A percentile compares a stretch with the other conserved stretches of the same genome.
Conservation (phyloP, 345 rosid species). For the Gossypioides kirkii region DNA sequence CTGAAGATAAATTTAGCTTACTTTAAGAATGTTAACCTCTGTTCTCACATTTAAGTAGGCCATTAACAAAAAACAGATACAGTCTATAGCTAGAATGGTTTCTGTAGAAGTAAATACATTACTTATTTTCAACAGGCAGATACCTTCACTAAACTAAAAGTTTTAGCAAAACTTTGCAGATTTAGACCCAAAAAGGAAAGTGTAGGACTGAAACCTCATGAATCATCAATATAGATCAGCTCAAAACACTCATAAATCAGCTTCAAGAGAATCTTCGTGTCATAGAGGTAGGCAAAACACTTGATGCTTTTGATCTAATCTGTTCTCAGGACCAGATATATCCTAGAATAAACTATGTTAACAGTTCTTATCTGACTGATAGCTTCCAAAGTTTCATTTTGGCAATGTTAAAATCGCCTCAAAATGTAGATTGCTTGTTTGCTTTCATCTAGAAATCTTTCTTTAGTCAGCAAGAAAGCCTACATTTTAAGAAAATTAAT, state of each 20-base stretch:
- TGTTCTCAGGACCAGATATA: background rate
- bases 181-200: background rate
- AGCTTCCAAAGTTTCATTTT: background rate
- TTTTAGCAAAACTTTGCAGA: background rate
- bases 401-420: background rate
- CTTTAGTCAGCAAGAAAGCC: background rate
- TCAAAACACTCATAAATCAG: background rate
- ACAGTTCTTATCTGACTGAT: background rate
- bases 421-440: background rate
- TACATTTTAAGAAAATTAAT: background rate
- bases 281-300: background rate
- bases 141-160: background rate
- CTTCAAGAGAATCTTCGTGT: background rate
- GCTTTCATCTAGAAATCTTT: background rate
- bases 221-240: background rate
- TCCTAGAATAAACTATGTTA: background rate
- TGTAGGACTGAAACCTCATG: background rate
- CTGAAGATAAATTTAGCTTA: background rate
- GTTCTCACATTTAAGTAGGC: background rate
- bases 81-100: background rate
- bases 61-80: background rate
- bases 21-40: background rate
- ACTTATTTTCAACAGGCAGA: background rate
- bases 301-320: background rate
- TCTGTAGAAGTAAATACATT: background rate